A percentile compares a stretch with the other conserved stretches of the same genome.
Evolutionary conservation across 2,329 filamentous ascomycete species (phyloP).

Genomic region (Claviceps capensis): DNA sequence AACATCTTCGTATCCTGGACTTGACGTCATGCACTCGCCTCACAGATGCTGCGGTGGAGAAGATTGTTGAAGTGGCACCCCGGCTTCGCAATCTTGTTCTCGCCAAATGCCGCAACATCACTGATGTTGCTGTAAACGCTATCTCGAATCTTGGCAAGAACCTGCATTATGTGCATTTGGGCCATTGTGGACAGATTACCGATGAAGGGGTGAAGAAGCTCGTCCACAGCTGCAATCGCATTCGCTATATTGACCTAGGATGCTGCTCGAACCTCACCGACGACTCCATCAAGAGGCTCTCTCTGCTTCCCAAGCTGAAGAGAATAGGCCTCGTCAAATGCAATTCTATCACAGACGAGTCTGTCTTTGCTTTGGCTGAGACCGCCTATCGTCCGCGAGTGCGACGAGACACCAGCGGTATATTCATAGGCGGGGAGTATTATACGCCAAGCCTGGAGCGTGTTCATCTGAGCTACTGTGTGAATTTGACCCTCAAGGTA

Average conservation of each 20-base stretch:
- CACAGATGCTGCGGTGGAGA: slow-evolving; percentile 75
- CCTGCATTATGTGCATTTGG: slow-evolving; percentile 88
- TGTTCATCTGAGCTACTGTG: slow-evolving; percentile 92
- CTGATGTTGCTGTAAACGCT: slow-evolving; percentile 72
- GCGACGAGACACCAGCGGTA: slow-evolving; percentile 33
- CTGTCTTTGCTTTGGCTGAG: slow-evolving; percentile 71
- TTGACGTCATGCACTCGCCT: slow-evolving; percentile 77
- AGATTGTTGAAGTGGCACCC: slow-evolving; percentile 75
- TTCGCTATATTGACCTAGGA: slow-evolving; percentile 94
- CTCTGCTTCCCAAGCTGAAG: slow-evolving; percentile 81
- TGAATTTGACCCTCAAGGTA: slow-evolving; percentile 69
- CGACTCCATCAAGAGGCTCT: slow-evolving; percentile 68
- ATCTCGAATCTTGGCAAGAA: slow-evolving; percentile 91
- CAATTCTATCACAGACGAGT: slow-evolving; percentile 74
- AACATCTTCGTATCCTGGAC: slow-evolving; percentile 84
- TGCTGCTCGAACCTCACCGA: slow-evolving; percentile 87
- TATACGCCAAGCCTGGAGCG: slow-evolving; percentile 63
- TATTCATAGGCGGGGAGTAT: slow-evolving; percentile 35
- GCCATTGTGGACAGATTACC: slow-evolving; percentile 84
- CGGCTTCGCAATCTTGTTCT: slow-evolving; percentile 84
- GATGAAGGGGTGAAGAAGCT: slow-evolving; percentile 76
- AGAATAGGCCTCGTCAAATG: slow-evolving; percentile 94
- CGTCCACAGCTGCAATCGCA: slow-evolving; percentile 77
- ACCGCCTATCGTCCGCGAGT: slow-evolving; percentile 42
- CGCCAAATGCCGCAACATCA: slow-evolving; percentile 87